Evolutionary conservation across 2,329 filamentous ascomycete species (phyloP), one percentile per base, ranked within the genome.

Genomic region (Cordyceps cicadae): DNA sequence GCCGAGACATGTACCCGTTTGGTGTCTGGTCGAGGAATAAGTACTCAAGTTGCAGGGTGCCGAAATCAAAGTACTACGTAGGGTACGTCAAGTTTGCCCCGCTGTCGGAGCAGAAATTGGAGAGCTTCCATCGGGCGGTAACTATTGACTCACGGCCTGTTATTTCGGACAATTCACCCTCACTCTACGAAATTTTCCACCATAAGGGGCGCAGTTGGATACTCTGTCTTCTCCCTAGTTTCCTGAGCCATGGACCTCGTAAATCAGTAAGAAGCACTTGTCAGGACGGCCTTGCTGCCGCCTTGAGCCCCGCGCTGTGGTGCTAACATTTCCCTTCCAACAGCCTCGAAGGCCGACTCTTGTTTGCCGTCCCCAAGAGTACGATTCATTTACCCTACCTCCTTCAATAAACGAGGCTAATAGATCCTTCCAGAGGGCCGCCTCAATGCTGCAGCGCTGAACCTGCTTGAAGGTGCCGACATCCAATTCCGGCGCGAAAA

Each of bases 401-500:
- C 34, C 4, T 37, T 37, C 11, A 14, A 9, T 14, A 14, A 37
- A 14, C 34, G 34, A 3, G 12, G 11, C 61, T 65, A 65, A 63
- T 63, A 55, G 64, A 66, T 59, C 56, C 63, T 64, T 54, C 54
- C 70, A 96, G 92, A 99, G 88, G 94, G 94, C 65, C 90, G 94
- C 61, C 86, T 99, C 60, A 89, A 97, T 76, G 85, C 91, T 76
- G 86, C 90, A 62, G 86, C 90, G 59, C 85, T 99, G 55, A 92
- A 97, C 73, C 87, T 99, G 56, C 88, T 99, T 59, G 83, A 92
- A 70, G 94, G 94, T 66, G 91, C 89, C 69, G 94, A 99, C 74
- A 93, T 99, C 69, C 92, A 99, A 75, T 99, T 99, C 79, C 87
- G 90, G 73, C 88, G 94, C 71, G 92, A 97, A 79, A 92, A 89